Conservation (phyloP, 805 yeast species). For the Ogataea sp. region DNA sequence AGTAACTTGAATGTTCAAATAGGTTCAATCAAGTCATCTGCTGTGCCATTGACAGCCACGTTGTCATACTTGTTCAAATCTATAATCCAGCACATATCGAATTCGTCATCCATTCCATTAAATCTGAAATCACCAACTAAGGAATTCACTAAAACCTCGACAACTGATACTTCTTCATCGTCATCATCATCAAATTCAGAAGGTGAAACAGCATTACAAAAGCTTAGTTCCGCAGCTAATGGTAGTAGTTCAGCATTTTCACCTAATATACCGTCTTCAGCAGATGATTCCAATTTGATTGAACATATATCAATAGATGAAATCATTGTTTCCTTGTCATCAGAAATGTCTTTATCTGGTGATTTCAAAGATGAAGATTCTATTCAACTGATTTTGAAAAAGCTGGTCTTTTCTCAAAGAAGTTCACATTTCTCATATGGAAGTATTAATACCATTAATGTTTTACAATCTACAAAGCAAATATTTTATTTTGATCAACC, state of each 20-base stretch:
- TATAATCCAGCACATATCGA: too few species aligned
- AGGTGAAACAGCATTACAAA: neutral
- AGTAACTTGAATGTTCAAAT: slow-evolving; percentile 31
- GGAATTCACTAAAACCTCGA: too few species aligned
- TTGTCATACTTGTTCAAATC: slow-evolving; percentile 29
- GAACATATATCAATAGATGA: slow-evolving; percentile 29
- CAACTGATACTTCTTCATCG: too few species aligned
- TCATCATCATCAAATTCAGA: neutral
- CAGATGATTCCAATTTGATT: slow-evolving; percentile 19
- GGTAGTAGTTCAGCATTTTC: neutral
- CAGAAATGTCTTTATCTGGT: slow-evolving; percentile 36
- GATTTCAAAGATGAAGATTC: slow-evolving; percentile 29
- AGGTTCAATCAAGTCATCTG: slow-evolving; percentile 33
- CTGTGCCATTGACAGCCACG: slow-evolving; percentile 34
- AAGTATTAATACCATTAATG: slow-evolving; percentile 29
- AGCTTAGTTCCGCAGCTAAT: neutral
- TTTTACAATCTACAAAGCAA: slow-evolving; percentile 16
- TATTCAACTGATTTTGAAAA: slow-evolving; percentile 18
- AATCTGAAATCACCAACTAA: too few species aligned
- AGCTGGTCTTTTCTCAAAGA: slow-evolving; percentile 35
- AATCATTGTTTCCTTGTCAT: slow-evolving; percentile 34
- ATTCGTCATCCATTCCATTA: too few species aligned
- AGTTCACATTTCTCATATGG: slow-evolving; percentile 38
- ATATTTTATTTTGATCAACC: slow-evolving; percentile 21
- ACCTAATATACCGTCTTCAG: neutral